Percentiles rank a stretch among this genome's conserved stretches.
These are phyloP conservation scores for Dionaea muscipula DNA, from an alignment of 179 eudicot genomes.

Conservation along the genomic window DNA sequence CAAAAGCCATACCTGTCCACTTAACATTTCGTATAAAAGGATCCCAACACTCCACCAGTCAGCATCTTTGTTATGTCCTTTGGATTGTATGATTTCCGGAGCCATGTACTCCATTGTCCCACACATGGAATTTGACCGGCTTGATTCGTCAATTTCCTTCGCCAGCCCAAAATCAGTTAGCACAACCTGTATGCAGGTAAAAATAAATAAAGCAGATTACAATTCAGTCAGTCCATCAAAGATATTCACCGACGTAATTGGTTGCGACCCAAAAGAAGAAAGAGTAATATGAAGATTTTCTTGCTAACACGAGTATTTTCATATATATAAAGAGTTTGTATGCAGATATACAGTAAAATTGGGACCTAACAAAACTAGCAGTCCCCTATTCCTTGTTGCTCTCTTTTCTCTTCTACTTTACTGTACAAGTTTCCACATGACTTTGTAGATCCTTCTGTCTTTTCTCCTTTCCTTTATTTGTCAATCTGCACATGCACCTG, in stretches of 20 bases:
- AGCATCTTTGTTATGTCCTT: conserved; percentile 90
- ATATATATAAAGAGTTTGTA: too few species aligned
- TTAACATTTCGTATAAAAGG: conserved; percentile 80
- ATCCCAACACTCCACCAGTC: conserved; percentile 99
- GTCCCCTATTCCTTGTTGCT: too few species aligned
- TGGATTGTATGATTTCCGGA: conserved; percentile 73
- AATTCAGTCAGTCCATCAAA: background rate
- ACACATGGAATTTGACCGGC: conserved; percentile 83
- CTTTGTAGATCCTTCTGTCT: too few species aligned
- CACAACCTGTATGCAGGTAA: conserved; percentile 39
- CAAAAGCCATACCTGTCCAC: conserved; percentile 51
- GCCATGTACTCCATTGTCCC: conserved; percentile 99
- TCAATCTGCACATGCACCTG: too few species aligned
- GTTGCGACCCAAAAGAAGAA: background rate
- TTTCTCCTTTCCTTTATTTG: too few species aligned
- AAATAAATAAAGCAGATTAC: background rate
- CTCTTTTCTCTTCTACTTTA: too few species aligned
- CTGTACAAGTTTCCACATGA: too few species aligned
- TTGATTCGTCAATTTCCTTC: conserved; percentile 75
- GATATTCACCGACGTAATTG: background rate
- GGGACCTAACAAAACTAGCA: too few species aligned
- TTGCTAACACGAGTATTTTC: too few species aligned
- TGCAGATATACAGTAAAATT: too few species aligned
- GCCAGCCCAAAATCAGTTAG: conserved; percentile 95
- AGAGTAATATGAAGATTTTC: background rate